Conservation (phyloP, 139 green algal genomes). For the Eudorina sp. region DNA sequence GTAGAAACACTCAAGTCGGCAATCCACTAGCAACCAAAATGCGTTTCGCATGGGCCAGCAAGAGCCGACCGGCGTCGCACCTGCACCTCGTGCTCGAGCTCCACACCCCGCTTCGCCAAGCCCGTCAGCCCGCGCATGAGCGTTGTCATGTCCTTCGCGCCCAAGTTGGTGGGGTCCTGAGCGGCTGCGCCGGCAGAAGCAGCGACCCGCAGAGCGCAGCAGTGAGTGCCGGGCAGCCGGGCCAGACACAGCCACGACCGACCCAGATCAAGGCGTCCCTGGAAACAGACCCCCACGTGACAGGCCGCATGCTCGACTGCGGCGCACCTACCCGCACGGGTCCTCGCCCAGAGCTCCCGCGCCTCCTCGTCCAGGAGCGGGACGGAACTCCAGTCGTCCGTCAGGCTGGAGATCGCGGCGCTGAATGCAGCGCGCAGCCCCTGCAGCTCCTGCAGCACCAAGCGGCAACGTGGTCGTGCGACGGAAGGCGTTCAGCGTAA, state of each 20-base stretch:
- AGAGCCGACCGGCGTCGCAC: neutral
- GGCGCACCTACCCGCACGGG: neutral
- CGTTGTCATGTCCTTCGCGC: neutral
- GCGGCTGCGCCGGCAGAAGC: neutral
- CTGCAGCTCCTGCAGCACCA: constrained; percentile 18
- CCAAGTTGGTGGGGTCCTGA: constrained; percentile 20
- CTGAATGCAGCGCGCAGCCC: neutral
- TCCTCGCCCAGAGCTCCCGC: neutral
- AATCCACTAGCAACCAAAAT: too few relatives aligned
- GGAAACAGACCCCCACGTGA: too few relatives aligned
- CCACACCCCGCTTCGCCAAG: neutral
- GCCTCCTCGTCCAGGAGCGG: neutral
- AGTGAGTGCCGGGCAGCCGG: too few relatives aligned
- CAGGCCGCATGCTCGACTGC: too few relatives aligned
- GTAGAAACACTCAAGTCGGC: too few relatives aligned
- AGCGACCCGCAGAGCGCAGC: too few relatives aligned
- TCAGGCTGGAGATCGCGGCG: neutral
- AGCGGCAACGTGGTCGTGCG: too few relatives aligned
- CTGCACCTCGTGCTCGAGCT: constrained; percentile 17
- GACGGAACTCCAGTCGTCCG: constrained; percentile 25
- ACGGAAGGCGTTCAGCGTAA: too few relatives aligned
- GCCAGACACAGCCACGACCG: too few relatives aligned
- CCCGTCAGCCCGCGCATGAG: constrained; percentile 12
- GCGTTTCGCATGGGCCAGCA: too few relatives aligned
- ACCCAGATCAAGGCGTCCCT: too few relatives aligned